Conservation (phyloP, 2,329 filamentous ascomycete genomes). For the Fusarium torreyae region DNA sequence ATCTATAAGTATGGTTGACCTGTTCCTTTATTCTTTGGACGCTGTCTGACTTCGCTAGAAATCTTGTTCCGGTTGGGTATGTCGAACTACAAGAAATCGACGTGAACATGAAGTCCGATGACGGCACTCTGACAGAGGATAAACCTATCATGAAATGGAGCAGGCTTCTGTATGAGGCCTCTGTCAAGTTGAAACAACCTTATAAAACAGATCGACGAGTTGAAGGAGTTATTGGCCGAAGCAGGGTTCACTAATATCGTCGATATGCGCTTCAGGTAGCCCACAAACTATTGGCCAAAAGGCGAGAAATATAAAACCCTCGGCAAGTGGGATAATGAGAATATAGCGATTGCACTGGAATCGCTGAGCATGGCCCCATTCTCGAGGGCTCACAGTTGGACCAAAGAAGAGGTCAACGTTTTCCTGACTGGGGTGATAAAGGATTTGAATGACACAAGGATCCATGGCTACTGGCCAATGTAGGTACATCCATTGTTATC, state of each 20-base stretch:
- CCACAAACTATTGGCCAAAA: conserved; percentile 65
- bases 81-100: conserved; percentile 29
- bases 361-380: conserved; percentile 27
- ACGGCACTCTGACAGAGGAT: conserved; percentile 32
- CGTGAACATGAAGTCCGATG: conserved; percentile 12
- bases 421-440: conserved; percentile 21
- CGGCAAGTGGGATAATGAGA: conserved; percentile 51
- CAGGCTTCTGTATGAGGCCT: conserved; percentile 47
- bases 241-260: conserved; percentile 66
- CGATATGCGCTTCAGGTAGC: conserved; percentile 63
- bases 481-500: too few relatives aligned
- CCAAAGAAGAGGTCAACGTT: conserved; percentile 7
- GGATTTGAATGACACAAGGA: conserved; percentile 17
- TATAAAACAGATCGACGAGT: conserved; percentile 37
- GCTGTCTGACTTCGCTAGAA: neutral
- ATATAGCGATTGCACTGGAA: conserved; percentile 43
- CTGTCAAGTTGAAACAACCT: conserved; percentile 46
- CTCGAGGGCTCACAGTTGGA: conserved; percentile 22
- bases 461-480: conserved; percentile 31
- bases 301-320: conserved; percentile 65
- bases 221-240: conserved; percentile 56
- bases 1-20: too few relatives aligned
- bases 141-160: conserved; percentile 42
- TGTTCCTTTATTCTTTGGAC: too few relatives aligned
- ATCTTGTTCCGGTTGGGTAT: conserved; percentile 3